phyloP scores from a whole-genome alignment of 1,139 yeast genomes.

The Yamadazyma trypodendri region DNA sequence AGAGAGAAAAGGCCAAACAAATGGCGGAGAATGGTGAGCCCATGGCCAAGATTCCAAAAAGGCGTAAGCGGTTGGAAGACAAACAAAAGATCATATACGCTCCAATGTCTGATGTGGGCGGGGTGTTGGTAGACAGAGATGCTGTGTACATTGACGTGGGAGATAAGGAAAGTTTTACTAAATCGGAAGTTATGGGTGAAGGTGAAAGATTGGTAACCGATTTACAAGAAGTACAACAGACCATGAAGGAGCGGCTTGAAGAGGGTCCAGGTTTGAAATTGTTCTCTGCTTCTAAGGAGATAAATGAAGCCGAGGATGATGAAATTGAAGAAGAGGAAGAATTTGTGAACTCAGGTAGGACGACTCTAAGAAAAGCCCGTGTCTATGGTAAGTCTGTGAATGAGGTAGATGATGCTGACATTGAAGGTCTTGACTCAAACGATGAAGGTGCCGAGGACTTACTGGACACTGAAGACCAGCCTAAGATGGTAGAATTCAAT shows the following conservation, averaged over 20 bases:
- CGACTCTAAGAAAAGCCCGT: conserved; percentile 56
- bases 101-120: conserved; percentile 99
- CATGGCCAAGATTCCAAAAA: conserved; percentile 54
- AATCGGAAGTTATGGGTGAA: conserved; percentile 77
- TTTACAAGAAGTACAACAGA: conserved; percentile 66
- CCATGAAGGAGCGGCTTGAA: conserved; percentile 60
- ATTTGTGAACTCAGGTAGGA: conserved; percentile 64
- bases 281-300: conserved; percentile 58
- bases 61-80: conserved; percentile 91
- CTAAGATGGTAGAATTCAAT: conserved; percentile 49
- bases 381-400: conserved; percentile 53
- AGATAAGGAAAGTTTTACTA: conserved; percentile 52
- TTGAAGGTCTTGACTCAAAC: conserved; percentile 47
- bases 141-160: conserved; percentile 96
- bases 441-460: conserved; percentile 26
- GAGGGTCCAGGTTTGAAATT: conserved; percentile 73
- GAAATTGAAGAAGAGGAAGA: conserved; percentile 37
- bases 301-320: conserved; percentile 39
- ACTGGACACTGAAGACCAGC: conserved; percentile 31
- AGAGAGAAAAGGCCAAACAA: conserved; percentile 65
- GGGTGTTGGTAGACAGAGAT: conserved; percentile 93
- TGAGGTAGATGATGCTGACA: conserved; percentile 49
- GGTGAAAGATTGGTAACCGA: conserved; percentile 79
- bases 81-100: conserved; percentile 93
- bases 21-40: conserved; percentile 61